Base-by-base conservation (phyloP, 108 stramenopile species). In the Pinguiococcus pyrenoidosus region DNA sequence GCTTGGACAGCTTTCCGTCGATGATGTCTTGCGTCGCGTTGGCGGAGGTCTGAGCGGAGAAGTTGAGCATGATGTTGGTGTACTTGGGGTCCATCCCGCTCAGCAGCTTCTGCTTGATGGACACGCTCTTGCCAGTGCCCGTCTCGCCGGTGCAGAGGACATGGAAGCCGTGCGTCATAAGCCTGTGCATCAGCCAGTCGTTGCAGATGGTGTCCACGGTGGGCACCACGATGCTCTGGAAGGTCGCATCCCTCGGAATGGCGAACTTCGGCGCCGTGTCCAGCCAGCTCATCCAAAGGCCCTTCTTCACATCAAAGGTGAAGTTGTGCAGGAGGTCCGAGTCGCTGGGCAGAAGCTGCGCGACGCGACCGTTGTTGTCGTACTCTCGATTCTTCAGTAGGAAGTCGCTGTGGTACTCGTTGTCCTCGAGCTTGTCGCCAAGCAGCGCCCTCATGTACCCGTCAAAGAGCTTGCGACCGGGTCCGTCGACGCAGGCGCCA, bases 1-100 rank as follows among this genome's bases (percentile, higher is more conserved):
- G 44, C 56, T 75, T 79, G 47, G 77, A 71, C 21, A 74, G 46
- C 64, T 79, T 79, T 7, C 47, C 44, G 37, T 79, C 78, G 32
- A 79, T 75, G 25, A 71, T 71, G 44, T 77, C 76, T 47, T 77
- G 75, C 18, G 76, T 79, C 49, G 75, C 71, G 35, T 77, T 79
- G 10, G 78, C 71, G 27, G 46, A 46, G 18, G 78, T 79, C 62
- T 79, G 78, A 36, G 78, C 78, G 2, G 56, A 61, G 54, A 77
- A 79, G 46, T 71, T 75, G n/a, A 79, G 56, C 40, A 71, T 55
- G 21, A 76, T 62, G 25, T 51, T 66, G 29, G 27, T 63, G 49
- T 60, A 78, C 29, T 38, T 59, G 32, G 59, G 22, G 9, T 45
- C 50, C 62, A 66, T 53, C 29, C 40, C 48, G 21, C 37, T 12